Base-by-base conservation (phyloP, 2,329 filamentous ascomycete genomes). In the Plenodomus biglobosus region DNA sequence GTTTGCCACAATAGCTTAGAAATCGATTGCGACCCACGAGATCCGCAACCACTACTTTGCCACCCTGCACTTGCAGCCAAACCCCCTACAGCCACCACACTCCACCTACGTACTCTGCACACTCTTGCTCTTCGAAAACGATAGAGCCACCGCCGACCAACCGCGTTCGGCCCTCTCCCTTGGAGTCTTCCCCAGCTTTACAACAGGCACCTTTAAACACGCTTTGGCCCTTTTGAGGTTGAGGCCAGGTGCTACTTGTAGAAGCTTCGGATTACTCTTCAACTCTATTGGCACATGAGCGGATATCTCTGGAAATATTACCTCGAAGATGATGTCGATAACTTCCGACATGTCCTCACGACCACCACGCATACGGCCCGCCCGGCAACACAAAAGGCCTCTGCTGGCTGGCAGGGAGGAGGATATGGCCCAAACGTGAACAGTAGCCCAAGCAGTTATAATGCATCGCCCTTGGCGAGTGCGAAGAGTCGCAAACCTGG, bases 261-360 rank as follows among this genome's bases (percentile, higher is more conserved):
- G 80, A 83, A 78, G 76, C 74, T 74, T 72, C 68, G 76, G 77
- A 71, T 65, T 50, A 60, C 68, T 69, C 66, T 46, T 40, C 56
- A 61, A 56, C 55, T 53, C 45, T 58, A 55, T 62, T 58, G 60
- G 69, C 85, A 84, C 85, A 94, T 97, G 92, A 97, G 90, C 86
- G 87, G 91, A 79, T 84, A 88, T 83, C 85, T 99, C 74, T 96
- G 92, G 92, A 92, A 91, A 82, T 90, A 84, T 73, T 97, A 92
- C 74, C 87, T 95, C 80, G 88, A 96, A 85, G 89, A 96, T 82
- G 91, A 99, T 85, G 88, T 96, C 85, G 92, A 95, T 73, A 85
- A 79, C 71, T 97, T 99, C 82, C 87, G 88, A 78, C 87, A 87
- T 78, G 83, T 95, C 70, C 82, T 99, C 82, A 86, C 86, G 69